These are phyloP conservation scores for Condylostoma magnum DNA, from an alignment of 169 alveolate species.

Conservation along the genomic window DNA sequence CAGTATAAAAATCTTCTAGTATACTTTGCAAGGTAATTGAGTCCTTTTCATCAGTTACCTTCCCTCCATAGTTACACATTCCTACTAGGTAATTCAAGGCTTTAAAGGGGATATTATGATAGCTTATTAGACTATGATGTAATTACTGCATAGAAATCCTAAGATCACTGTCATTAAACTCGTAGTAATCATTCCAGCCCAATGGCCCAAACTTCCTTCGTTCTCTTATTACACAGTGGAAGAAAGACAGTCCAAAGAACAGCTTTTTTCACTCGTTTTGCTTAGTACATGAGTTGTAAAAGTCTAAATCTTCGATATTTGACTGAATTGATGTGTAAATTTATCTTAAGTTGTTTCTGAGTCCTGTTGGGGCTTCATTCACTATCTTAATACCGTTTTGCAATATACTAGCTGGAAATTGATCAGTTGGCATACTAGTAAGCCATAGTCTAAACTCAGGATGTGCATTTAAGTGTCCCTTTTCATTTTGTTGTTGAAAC, in stretches of 20 bases:
- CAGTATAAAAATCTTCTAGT: constrained; percentile 82
- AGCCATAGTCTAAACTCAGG: constrained; percentile 77
- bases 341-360: constrained; percentile 39
- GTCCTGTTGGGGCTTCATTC: constrained; percentile 81
- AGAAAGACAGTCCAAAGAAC: constrained; percentile 82
- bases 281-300: constrained; percentile 71
- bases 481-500: background rate
- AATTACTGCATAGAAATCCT: constrained; percentile 85
- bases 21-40: constrained; percentile 77
- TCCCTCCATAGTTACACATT: constrained; percentile 90
- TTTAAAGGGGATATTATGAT: constrained; percentile 81
- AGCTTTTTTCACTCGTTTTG: constrained; percentile 73
- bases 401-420: constrained; percentile 75
- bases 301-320: constrained; percentile 52
- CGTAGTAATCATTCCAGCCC: constrained; percentile 90
- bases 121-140: constrained; percentile 82
- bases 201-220: constrained; percentile 90
- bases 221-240: constrained; percentile 85
- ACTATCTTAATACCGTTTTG: constrained; percentile 78
- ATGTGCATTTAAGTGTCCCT: constrained; percentile 29
- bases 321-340: constrained; percentile 42
- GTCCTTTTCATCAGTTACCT: constrained; percentile 89
- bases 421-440: constrained; percentile 70
- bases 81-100: constrained; percentile 83
- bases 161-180: constrained; percentile 82